Conservation (phyloP, 139 green algal species). For the Chlamydomonas sp. region DNA sequence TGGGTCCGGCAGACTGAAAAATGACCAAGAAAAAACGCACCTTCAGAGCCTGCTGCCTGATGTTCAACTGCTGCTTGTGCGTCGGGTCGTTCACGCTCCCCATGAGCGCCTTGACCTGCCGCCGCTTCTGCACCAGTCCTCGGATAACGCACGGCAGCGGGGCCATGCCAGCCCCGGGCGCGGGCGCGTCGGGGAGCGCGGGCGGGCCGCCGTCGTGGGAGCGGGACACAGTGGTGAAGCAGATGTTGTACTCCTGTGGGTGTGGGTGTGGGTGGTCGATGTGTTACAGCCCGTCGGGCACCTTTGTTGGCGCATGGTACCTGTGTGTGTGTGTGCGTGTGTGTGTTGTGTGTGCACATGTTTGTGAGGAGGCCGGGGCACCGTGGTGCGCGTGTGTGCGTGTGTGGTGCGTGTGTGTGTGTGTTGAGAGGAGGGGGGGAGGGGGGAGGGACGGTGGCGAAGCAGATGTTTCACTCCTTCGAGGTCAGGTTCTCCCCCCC, state of each 20-base stretch:
- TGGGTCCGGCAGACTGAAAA: too few species aligned
- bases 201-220: conserved; percentile 38
- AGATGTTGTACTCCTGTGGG: conserved; percentile 96
- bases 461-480: conserved; percentile 1
- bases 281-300: too few species aligned
- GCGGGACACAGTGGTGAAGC: conserved; percentile 92
- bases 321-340: too few species aligned
- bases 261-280: too few species aligned
- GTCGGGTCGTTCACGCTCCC: conserved; percentile 45
- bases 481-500: not conserved
- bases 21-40: too few species aligned
- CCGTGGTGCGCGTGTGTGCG: too few species aligned
- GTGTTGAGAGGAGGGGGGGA: too few species aligned
- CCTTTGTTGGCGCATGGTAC: too few species aligned
- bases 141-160: conserved; percentile 63
- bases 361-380: too few species aligned
- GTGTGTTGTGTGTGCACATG: too few species aligned
- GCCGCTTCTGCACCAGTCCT: conserved; percentile 65
- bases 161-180: conserved; percentile 39
- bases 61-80: conserved; percentile 77
- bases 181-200: conserved; percentile 22
- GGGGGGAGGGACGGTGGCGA: not conserved
- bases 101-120: conserved; percentile 71
- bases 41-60: conserved; percentile 71
- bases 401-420: too few species aligned